Percentiles rank a stretch among this genome's conserved stretches.
phyloP scores from a whole-genome alignment of 192 early-diverging fungal species.

The Coemansia sp. region DNA sequence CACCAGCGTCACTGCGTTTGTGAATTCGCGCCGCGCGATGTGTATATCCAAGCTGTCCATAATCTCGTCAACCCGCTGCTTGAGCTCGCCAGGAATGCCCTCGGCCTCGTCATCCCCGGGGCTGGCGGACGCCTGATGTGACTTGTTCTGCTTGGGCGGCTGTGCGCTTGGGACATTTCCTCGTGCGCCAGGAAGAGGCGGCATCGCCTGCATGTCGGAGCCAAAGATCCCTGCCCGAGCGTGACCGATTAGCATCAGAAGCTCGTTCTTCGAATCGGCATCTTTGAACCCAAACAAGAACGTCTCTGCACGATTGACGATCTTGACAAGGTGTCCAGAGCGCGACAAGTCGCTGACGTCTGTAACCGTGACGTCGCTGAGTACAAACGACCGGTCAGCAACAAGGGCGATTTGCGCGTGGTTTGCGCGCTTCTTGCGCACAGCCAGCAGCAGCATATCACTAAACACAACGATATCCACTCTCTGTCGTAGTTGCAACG shows the following conservation, averaged over 20 bases:
- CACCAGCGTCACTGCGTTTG: conserved; percentile 64
- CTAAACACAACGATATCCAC: conserved; percentile 82
- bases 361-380: conserved; percentile 77
- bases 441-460: conserved; percentile 79
- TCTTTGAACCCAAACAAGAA: conserved; percentile 62
- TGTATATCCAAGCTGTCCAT: conserved; percentile 88
- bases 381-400: conserved; percentile 75
- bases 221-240: conserved; percentile 44
- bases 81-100: conserved; percentile 8
- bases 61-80: conserved; percentile 61
- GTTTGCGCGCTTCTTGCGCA: conserved; percentile 72
- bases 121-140: conserved; percentile 7
- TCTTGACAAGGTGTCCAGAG: conserved; percentile 75
- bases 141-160: background rate
- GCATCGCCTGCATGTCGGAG: conserved; percentile 21
- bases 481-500: conserved; percentile 69
- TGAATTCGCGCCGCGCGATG: conserved; percentile 91
- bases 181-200: conserved; percentile 9
- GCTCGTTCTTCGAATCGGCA: conserved; percentile 47
- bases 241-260: conserved; percentile 50
- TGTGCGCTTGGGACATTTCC: conserved; percentile 4
- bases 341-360: conserved; percentile 84
- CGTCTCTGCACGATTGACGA: conserved; percentile 78
- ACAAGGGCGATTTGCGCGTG: conserved; percentile 68
- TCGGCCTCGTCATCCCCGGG: conserved; percentile 19